phyloP scores from a whole-genome alignment of 164 flowering plant species.

The Chimonanthus salicifolius region DNA sequence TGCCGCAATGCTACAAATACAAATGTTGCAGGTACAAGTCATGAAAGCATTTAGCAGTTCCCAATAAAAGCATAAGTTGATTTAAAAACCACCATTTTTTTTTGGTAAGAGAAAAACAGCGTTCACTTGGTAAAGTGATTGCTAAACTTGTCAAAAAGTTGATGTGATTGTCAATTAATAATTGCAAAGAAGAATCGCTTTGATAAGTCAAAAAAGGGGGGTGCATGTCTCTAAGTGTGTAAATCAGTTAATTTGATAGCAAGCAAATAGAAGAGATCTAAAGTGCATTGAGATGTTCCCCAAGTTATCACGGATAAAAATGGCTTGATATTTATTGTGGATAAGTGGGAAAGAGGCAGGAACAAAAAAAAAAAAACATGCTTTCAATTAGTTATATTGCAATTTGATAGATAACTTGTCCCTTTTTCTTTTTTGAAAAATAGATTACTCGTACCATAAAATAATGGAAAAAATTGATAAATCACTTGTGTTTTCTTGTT shows the following conservation, averaged over 20 bases:
- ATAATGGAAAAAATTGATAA: too few species aligned
- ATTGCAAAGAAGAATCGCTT: neutral
- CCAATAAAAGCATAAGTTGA: neutral
- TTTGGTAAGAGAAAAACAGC: too few species aligned
- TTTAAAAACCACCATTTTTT: neutral
- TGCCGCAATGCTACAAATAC: neutral
- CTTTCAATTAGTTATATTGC: too few species aligned
- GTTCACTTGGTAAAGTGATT: neutral
- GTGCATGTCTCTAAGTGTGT: neutral
- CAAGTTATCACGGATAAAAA: neutral
- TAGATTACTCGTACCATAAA: too few species aligned
- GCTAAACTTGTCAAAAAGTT: neutral
- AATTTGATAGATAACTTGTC: too few species aligned
- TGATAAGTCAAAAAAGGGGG: neutral
- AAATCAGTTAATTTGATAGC: neutral
- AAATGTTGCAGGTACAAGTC: neutral
- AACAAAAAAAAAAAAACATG: too few species aligned
- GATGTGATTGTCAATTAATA: neutral
- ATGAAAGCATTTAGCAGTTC: too few species aligned
- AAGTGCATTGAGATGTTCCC: neutral
- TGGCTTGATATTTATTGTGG: too few species aligned
- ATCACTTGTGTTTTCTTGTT: too few species aligned
- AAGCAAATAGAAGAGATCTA: neutral
- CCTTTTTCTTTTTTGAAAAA: too few species aligned
- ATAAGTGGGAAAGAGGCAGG: too few species aligned